phyloP scores from a whole-genome alignment of 139 green algal species.

The Chlamydomonas schloesseri region DNA sequence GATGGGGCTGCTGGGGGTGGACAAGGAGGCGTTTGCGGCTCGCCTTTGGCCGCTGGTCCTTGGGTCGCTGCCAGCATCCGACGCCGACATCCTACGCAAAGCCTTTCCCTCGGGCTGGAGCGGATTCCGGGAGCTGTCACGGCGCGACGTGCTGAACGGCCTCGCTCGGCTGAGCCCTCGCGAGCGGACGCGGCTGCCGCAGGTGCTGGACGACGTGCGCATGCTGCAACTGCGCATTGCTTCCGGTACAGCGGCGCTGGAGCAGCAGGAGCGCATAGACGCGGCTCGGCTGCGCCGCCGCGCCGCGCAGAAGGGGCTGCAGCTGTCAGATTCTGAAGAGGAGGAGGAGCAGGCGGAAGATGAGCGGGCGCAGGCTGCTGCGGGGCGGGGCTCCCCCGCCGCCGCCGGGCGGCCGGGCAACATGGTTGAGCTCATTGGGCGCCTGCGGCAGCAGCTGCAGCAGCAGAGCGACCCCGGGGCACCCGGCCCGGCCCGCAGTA shows the following conservation, averaged over 20 bases:
- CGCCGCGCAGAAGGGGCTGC: conserved; percentile 19
- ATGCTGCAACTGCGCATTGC: neutral
- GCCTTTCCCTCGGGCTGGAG: conserved; percentile 1
- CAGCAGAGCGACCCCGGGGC: neutral
- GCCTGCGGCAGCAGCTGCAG: neutral
- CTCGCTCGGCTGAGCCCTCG: neutral
- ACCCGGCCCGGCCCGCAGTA: neutral
- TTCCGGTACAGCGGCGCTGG: neutral
- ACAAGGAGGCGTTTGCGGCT: neutral
- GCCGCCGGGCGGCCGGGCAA: neutral
- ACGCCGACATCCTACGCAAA: neutral
- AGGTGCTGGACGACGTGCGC: neutral
- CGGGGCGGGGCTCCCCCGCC: neutral
- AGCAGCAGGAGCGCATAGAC: neutral
- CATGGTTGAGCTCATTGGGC: neutral
- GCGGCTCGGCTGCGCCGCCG: neutral
- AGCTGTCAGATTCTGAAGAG: neutral
- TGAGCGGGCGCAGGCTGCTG: too few relatives aligned
- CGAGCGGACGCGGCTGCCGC: neutral
- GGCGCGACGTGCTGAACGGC: neutral
- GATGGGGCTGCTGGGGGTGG: too few relatives aligned
- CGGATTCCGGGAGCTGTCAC: neutral
- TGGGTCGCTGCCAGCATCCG: neutral
- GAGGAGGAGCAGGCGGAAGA: neutral
- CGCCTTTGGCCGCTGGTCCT: neutral